Evolutionary conservation across 495 filamentous ascomycete species (phyloP).

Genomic region (Usnea hakonensis): DNA sequence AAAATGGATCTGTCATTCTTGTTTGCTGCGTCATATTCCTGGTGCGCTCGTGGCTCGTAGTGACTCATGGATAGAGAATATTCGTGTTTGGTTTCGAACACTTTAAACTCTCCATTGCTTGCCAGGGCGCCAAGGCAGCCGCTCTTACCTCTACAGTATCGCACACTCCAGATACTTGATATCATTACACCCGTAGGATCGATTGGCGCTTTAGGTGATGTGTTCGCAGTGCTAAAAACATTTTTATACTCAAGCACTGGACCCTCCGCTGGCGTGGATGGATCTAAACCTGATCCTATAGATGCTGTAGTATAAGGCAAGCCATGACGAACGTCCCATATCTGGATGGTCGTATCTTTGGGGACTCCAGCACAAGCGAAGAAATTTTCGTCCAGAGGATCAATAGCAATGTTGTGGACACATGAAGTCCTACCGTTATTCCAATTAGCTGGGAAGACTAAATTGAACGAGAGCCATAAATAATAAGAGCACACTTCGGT

Average conservation of each 20-base stretch:
- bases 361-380: slow-evolving; percentile 78
- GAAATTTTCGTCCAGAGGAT: slow-evolving; percentile 85
- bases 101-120: slow-evolving; percentile 68
- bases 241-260: slow-evolving; percentile 60
- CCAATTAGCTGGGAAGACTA: too few species aligned
- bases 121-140: slow-evolving; percentile 71
- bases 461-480: too few species aligned
- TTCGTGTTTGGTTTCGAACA: slow-evolving; percentile 61
- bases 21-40: slow-evolving; percentile 30
- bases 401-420: slow-evolving; percentile 84
- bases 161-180: slow-evolving; percentile 64
- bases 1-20: slow-evolving; percentile 34
- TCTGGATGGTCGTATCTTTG: slow-evolving; percentile 60
- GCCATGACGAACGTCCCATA: slow-evolving; percentile 82
- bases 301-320: slow-evolving; percentile 38
- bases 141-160: slow-evolving; percentile 66
- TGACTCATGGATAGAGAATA: slow-evolving; percentile 32
- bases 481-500: too few species aligned
- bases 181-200: slow-evolving; percentile 40
- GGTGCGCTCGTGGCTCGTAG: slow-evolving; percentile 5
- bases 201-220: slow-evolving; percentile 27
- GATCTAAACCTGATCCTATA: slow-evolving; percentile 31
- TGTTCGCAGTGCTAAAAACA: slow-evolving; percentile 47
- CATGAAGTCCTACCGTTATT: too few species aligned
- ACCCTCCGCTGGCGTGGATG: slow-evolving; percentile 23